A percentile compares a stretch with the other conserved stretches of the same genome.
phyloP scores from a whole-genome alignment of 2,329 filamentous ascomycete genomes.

The Pezizomycotina sp. region DNA sequence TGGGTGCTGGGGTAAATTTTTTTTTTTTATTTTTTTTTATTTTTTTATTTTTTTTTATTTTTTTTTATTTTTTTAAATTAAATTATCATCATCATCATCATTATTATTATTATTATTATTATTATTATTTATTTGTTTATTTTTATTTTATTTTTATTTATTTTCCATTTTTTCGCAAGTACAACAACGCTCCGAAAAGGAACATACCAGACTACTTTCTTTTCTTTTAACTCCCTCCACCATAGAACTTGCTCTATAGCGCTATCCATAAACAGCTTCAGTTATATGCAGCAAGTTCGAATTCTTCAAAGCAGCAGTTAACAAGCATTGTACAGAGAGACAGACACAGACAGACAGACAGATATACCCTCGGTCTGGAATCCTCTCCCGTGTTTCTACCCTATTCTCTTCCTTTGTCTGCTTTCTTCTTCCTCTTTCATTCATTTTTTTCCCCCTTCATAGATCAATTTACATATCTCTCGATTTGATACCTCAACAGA shows the following conservation, averaged over 20 bases:
- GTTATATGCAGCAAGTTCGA: not conserved
- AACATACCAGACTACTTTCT: not conserved
- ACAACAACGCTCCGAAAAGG: not conserved
- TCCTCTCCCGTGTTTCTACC: too few species aligned
- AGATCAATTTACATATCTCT: too few species aligned
- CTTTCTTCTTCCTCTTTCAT: slow-evolving; percentile 1
- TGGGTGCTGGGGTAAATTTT: too few species aligned
- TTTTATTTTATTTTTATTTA: slow-evolving; percentile 3
- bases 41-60: slow-evolving; percentile 5
- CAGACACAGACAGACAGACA: too few species aligned
- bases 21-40: not conserved
- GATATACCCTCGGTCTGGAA: too few species aligned
- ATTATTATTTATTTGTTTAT: slow-evolving; percentile 1
- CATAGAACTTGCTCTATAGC: not conserved
- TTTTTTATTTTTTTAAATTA: slow-evolving; percentile 1
- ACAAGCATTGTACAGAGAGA: too few species aligned
- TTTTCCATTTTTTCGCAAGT: not conserved
- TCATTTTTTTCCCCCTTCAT: slow-evolving; percentile 7
- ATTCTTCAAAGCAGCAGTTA: not conserved
- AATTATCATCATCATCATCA: not conserved
- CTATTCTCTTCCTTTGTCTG: not conserved
- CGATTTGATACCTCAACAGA: too few species aligned
- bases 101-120: slow-evolving; percentile 1
- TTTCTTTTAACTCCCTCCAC: slow-evolving; percentile 1
- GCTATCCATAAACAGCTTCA: not conserved